Conservation (phyloP, 169 alveolate species). For the Cryptosporidium canis region DNA sequence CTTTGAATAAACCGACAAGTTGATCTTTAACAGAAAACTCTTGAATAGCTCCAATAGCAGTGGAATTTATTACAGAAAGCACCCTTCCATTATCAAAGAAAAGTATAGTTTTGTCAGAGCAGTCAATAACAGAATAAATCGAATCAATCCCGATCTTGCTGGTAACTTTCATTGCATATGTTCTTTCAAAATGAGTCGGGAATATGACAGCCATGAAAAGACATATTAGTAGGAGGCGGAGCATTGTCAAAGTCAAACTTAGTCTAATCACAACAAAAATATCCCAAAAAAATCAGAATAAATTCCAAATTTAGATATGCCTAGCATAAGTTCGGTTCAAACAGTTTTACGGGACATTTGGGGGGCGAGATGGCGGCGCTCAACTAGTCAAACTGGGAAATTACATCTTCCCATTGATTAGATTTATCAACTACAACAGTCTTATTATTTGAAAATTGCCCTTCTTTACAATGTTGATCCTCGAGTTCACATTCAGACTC, state of each 20-base stretch:
- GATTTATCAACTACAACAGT: not conserved
- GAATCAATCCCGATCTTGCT: slow-evolving; percentile 22
- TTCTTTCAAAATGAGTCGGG: not conserved
- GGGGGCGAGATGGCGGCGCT: slow-evolving; percentile 68
- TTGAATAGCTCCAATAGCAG: not conserved
- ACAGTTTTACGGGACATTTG: not conserved
- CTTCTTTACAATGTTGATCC: not conserved
- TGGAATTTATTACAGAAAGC: not conserved
- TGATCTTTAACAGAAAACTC: slow-evolving; percentile 24
- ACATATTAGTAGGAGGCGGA: not conserved
- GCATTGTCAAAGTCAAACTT: not conserved
- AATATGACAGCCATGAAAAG: not conserved
- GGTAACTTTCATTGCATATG: not conserved
- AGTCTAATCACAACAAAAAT: not conserved
- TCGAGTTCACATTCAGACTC: slow-evolving; percentile 18
- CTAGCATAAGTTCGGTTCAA: not conserved
- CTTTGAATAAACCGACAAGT: not conserved
- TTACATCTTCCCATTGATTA: slow-evolving; percentile 41
- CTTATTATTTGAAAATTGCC: not conserved
- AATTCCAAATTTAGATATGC: not conserved
- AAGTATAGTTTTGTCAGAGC: not conserved
- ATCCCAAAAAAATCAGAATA: not conserved
- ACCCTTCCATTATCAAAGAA: slow-evolving; percentile 57
- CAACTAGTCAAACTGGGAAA: slow-evolving; percentile 43
- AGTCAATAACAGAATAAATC: slow-evolving; percentile 29